These are phyloP conservation scores for Blattamonas nauphoetae DNA, from an alignment of 78 protist species.

Conservation along the genomic window DNA sequence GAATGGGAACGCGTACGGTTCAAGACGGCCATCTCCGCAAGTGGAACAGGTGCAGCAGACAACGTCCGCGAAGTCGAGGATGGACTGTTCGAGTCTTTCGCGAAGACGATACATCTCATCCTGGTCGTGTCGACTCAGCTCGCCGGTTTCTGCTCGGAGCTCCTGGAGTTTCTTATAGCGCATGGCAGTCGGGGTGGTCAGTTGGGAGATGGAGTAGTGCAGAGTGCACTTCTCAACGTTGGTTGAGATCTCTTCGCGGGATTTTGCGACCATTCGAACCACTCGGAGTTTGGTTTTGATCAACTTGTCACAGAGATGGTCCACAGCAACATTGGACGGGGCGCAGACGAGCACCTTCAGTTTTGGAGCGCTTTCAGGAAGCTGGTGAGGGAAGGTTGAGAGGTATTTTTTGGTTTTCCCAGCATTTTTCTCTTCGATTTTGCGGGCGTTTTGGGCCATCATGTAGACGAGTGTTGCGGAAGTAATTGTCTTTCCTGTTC, in stretches of 20 bases:
- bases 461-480: constrained; percentile 87
- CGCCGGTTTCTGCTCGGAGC: not conserved
- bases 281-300: constrained; percentile 88
- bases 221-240: constrained; percentile 80
- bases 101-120: constrained; percentile 4
- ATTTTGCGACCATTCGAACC: constrained; percentile 86
- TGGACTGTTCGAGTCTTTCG: constrained; percentile 54
- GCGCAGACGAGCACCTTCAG: constrained; percentile 87
- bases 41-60: constrained; percentile 93
- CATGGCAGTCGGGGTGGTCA: constrained; percentile 49
- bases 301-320: constrained; percentile 85
- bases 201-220: constrained; percentile 74
- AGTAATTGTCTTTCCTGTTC: constrained; percentile 93
- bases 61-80: constrained; percentile 85
- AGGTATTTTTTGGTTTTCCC: too few relatives aligned
- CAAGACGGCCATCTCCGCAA: constrained; percentile 96
- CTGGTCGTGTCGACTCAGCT: constrained; percentile 17
- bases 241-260: constrained; percentile 80
- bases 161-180: constrained; percentile 17
- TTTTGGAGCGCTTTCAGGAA: too few relatives aligned
- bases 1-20: constrained; percentile 54
- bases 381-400: not conserved
- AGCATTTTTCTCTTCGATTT: not conserved
- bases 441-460: constrained; percentile 39
- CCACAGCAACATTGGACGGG: constrained; percentile 98